Evolutionary conservation across 2,329 filamentous ascomycete species (phyloP).

Genomic region (Trichothecium roseum): DNA sequence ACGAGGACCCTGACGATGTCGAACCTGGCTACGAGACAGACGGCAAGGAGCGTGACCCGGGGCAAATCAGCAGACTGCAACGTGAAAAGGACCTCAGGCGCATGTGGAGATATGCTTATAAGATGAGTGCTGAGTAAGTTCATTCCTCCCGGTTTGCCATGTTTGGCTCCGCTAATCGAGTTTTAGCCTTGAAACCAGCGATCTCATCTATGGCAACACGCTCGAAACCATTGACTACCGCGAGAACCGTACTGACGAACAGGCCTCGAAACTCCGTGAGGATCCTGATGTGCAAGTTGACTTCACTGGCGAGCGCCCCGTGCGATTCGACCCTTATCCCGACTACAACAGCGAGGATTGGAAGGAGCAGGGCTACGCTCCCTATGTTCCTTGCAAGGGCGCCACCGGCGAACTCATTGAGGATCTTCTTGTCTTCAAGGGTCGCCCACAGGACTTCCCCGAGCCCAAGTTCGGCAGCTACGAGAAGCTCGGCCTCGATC

Average conservation of each 20-base stretch:
- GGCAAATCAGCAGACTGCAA: conserved; percentile 21
- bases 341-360: conserved; percentile 55
- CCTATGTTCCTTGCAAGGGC: conserved; percentile 54
- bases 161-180: neutral
- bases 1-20: conserved; percentile 22
- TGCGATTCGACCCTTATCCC: conserved; percentile 61
- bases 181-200: conserved; percentile 31
- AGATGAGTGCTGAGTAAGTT: conserved; percentile 28
- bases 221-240: conserved; percentile 33
- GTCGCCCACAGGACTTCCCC: conserved; percentile 47
- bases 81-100: conserved; percentile 32
- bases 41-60: conserved; percentile 20
- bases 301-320: conserved; percentile 36
- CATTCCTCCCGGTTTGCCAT: conserved; percentile 3
- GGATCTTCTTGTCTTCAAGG: conserved; percentile 56
- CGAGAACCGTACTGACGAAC: conserved; percentile 23
- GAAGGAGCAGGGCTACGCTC: conserved; percentile 43
- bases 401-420: conserved; percentile 48
- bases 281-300: conserved; percentile 22
- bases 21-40: conserved; percentile 25
- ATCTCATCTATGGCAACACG: conserved; percentile 47
- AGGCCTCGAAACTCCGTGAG: conserved; percentile 17
- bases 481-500: conserved; percentile 47
- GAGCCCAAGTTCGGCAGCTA: conserved; percentile 53
- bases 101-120: conserved; percentile 28